Evolutionary conservation across 106 monocot genomes (phyloP), one percentile per base, ranked within the genome.

Genomic region (Dendrobium officinale): DNA sequence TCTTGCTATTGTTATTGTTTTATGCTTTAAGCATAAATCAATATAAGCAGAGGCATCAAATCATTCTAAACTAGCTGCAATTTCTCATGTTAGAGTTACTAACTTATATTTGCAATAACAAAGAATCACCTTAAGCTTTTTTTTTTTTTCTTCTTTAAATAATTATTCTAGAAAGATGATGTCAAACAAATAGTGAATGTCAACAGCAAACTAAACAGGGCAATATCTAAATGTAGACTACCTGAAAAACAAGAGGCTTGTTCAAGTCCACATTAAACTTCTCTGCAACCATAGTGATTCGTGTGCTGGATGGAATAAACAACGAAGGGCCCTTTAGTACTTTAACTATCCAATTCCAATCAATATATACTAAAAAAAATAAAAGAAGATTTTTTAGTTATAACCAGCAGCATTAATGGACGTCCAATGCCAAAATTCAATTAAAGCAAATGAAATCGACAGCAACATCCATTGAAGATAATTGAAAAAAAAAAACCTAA

Each of bases 191-290:
- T 17, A 1, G 9, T 26, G 67, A 67, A 22, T 70, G n/a, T 13
- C 70, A 70, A 70, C 37, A 70, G 31, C 31, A 70, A 37, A 27
- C 9, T 11, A 43, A 74, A 74, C 10, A 74, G 43, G 0, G 27
- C 27, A 51, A 77, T 54, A 26, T 48, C 54, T 17, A 41, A 67
- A 0, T 54, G 27, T 61, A 20, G 26, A 40, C 15, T 84, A 92
- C 95, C 95, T 95, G 95, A 83, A 92, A 92, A 70, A 92, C 92
- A 72, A 92, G 90, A 48, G 95, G 95, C 85, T 95, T 95, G 40
- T 80, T 83, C 77, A 95, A 81, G 82, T 95, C 92, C 37, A 92
- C 95, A 4, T 77, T 90, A 81, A 84, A 95, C 54, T 81, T 88
- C 75, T 87, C 80, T 9, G 90, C 88, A 81, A 90, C 90, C 95